A percentile compares a stretch with the other conserved stretches of the same genome.
These are phyloP conservation scores for Pichia occidentalis DNA, from an alignment of 805 yeast genomes.

Conservation along the genomic window DNA sequence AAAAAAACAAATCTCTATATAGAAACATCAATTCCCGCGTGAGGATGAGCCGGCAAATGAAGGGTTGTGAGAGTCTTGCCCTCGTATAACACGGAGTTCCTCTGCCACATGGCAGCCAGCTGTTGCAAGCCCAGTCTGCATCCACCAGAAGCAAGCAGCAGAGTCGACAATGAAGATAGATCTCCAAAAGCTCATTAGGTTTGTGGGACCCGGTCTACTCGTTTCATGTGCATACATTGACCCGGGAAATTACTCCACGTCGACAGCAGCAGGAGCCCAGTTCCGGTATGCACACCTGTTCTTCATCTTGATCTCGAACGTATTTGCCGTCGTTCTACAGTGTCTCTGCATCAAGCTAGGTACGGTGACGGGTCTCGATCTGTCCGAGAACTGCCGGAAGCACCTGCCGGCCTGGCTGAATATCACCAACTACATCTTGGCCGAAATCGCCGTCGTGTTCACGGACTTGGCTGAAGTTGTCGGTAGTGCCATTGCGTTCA, in stretches of 20 bases:
- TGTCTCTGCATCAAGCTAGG: conserved; percentile 80
- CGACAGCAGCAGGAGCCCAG: conserved; percentile 82
- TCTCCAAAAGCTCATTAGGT: conserved; percentile 47
- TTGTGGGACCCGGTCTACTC: conserved; percentile 84
- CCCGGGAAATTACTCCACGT: conserved; percentile 89
- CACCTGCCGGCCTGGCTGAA: conserved; percentile 67
- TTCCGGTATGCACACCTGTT: conserved; percentile 69
- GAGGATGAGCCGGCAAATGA: too few species aligned
- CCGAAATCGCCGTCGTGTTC: conserved; percentile 84
- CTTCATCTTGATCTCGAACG: conserved; percentile 66
- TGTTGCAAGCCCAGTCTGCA: too few species aligned
- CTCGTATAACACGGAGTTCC: too few species aligned
- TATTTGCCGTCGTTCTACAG: conserved; percentile 79
- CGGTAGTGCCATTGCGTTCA: conserved; percentile 83
- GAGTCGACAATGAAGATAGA: conserved; percentile 10
- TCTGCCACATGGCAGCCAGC: too few species aligned
- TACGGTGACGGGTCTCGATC: conserved; percentile 81
- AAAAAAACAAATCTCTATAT: too few species aligned
- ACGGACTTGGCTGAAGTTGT: conserved; percentile 93
- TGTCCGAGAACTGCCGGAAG: conserved; percentile 76
- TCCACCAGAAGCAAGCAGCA: too few species aligned
- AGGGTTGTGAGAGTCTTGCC: too few species aligned
- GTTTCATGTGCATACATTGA: conserved; percentile 90
- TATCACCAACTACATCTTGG: conserved; percentile 54
- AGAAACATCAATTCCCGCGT: too few species aligned